Percentiles rank a stretch among this genome's conserved stretches.
phyloP scores from a whole-genome alignment of 225 moss, liverwort and hornwort genomes.

The Asterella californica region DNA sequence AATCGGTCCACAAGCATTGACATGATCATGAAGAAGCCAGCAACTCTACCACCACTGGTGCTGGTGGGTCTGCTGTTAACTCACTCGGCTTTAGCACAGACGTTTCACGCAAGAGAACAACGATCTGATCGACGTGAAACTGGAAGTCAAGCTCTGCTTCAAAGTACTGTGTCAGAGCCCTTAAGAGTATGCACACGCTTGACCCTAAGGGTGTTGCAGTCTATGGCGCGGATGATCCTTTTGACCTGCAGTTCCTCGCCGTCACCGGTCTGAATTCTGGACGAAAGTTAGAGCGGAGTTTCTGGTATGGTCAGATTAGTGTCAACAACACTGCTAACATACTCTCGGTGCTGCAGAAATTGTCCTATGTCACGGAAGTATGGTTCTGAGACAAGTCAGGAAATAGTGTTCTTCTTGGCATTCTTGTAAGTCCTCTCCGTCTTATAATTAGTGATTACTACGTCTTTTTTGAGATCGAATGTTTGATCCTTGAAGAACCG shows the following conservation, averaged over 20 bases:
- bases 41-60: background rate
- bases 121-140: background rate
- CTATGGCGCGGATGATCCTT: conserved; percentile 10
- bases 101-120: background rate
- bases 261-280: background rate
- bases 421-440: background rate
- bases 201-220: conserved; percentile 4
- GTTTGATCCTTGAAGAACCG: no score
- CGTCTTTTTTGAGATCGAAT: no score
- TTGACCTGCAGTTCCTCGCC: background rate
- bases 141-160: background rate
- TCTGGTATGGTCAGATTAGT: conserved; percentile 10
- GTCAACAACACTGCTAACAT: conserved; percentile 20
- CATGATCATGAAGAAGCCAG: background rate
- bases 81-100: conserved; percentile 1
- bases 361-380: background rate
- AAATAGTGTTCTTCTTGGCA: conserved; percentile 16
- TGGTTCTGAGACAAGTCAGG: conserved; percentile 19
- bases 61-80: background rate
- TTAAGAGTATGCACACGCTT: conserved; percentile 13
- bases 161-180: background rate
- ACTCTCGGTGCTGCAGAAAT: background rate
- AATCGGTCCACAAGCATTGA: background rate
- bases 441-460: background rate
- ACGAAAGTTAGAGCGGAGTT: conserved; percentile 4